These are phyloP conservation scores for Hura crepitans DNA, from an alignment of 441 rosid genomes.

Conservation along the genomic window DNA sequence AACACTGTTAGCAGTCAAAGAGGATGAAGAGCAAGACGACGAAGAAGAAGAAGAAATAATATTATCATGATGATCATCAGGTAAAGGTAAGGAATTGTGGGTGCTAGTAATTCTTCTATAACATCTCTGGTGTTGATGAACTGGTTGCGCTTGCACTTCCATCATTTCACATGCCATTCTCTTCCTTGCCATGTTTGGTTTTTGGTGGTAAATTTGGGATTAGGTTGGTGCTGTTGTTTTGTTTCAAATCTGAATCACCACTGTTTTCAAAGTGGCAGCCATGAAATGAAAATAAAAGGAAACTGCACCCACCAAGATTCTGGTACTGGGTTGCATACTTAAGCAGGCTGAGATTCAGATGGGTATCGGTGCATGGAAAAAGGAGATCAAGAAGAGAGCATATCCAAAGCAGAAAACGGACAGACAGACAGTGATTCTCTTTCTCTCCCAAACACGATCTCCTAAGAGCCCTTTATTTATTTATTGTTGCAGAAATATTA, in stretches of 20 bases:
- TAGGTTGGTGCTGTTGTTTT: slow-evolving; percentile 12
- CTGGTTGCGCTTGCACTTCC: slow-evolving; percentile 27
- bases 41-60: background rate
- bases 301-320: background rate
- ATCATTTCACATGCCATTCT: slow-evolving; percentile 79
- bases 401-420: slow-evolving; percentile 43
- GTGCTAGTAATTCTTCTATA: slow-evolving; percentile 32
- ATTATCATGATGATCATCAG: background rate
- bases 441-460: slow-evolving; percentile 27
- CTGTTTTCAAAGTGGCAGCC: slow-evolving; percentile 35
- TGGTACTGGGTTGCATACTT: slow-evolving; percentile 2
- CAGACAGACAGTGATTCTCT: slow-evolving; percentile 13
- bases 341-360: no score
- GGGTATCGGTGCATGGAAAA: background rate
- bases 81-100: background rate
- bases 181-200: slow-evolving; percentile 56
- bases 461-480: slow-evolving; percentile 16
- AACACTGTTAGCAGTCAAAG: no score
- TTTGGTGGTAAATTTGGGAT: background rate
- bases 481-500: no score
- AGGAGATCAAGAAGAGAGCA: slow-evolving; percentile 7
- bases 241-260: background rate
- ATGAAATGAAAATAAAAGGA: slow-evolving; percentile 26
- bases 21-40: no score
- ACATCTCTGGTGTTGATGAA: slow-evolving; percentile 35